These are phyloP conservation scores for Arthrobotrys megalospora DNA, from an alignment of 2,329 filamentous ascomycete species.

Conservation along the genomic window DNA sequence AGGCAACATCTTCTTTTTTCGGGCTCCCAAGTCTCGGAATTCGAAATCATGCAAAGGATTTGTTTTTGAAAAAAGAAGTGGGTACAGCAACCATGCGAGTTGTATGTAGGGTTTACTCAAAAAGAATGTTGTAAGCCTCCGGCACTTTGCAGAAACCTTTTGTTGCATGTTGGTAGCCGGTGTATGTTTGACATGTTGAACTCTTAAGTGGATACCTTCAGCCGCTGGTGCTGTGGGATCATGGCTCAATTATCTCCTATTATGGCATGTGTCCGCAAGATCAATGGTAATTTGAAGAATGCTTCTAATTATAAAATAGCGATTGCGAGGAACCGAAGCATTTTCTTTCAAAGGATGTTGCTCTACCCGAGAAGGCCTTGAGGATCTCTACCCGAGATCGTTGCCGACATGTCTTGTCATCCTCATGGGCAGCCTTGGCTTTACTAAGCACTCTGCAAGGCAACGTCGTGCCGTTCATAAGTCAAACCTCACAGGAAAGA, in stretches of 20 bases:
- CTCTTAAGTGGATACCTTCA: conserved; percentile 16
- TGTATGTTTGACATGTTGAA: conserved; percentile 5
- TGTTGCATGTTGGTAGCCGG: conserved; percentile 19
- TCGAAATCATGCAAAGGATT: conserved; percentile 13
- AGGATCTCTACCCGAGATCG: conserved; percentile 31
- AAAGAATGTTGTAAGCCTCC: conserved; percentile 35
- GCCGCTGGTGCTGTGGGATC: conserved; percentile 23
- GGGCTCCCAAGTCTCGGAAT: conserved; percentile 14
- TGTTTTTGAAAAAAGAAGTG: conserved; percentile 2
- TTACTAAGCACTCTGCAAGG: conserved; percentile 42
- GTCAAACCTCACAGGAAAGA: conserved; percentile 24
- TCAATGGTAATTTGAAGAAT: conserved; percentile 6
- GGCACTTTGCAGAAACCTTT: conserved; percentile 22
- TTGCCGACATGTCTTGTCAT: conserved; percentile 36
- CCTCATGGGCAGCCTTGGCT: conserved; percentile 38
- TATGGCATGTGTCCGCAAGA: conserved; percentile 26
- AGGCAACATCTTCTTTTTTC: conserved; percentile 33
- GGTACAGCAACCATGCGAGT: background rate
- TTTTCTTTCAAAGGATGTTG: background rate
- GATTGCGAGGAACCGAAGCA: conserved; percentile 11
- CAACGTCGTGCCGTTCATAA: conserved; percentile 38
- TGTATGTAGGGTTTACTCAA: conserved; percentile 12
- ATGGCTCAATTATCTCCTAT: conserved; percentile 8
- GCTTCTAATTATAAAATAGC: conserved; percentile 44
- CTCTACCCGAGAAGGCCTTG: conserved; percentile 8